Percentiles rank a stretch among this genome's conserved stretches.
Conservation (phyloP, 2,329 filamentous ascomycete species). For the Aspergillus sp. region DNA sequence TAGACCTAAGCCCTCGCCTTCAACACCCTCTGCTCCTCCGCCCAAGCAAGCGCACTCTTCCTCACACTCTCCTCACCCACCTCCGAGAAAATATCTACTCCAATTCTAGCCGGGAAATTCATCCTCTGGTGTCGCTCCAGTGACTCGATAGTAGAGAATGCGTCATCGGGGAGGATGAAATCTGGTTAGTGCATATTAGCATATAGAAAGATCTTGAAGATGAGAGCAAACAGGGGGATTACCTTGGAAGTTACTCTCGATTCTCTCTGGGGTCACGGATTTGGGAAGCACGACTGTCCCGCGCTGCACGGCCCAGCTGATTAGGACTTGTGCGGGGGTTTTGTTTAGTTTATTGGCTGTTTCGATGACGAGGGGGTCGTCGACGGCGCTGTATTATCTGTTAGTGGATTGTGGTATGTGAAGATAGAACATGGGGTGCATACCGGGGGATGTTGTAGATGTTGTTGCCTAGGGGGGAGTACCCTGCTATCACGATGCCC, state of each 20-base stretch:
- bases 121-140: conserved; percentile 18
- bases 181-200: background rate
- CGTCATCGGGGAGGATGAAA: conserved; percentile 17
- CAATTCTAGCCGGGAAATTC: conserved; percentile 19
- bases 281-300: conserved; percentile 20
- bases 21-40: conserved; percentile 16
- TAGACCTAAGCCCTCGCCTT: background rate
- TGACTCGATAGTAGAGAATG: conserved; percentile 15
- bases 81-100: conserved; percentile 20
- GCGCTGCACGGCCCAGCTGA: conserved; percentile 22
- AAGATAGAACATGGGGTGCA: background rate
- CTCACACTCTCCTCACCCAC: conserved; percentile 17
- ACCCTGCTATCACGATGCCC: conserved; percentile 50
- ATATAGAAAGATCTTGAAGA: no score
- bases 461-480: conserved; percentile 50
- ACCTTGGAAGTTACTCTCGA: conserved; percentile 20
- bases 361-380: conserved; percentile 16
- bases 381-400: conserved; percentile 11
- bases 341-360: conserved; percentile 13
- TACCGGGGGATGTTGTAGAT: conserved; percentile 22
- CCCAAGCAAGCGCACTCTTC: conserved; percentile 17
- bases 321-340: conserved; percentile 16
- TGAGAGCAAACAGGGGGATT: background rate
- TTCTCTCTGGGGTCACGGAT: conserved; percentile 17
- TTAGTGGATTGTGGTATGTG: background rate